Percentiles rank a stretch among this genome's conserved stretches.
phyloP scores from a whole-genome alignment of 257 asterid genomes.

The Solanum stenotomum region DNA sequence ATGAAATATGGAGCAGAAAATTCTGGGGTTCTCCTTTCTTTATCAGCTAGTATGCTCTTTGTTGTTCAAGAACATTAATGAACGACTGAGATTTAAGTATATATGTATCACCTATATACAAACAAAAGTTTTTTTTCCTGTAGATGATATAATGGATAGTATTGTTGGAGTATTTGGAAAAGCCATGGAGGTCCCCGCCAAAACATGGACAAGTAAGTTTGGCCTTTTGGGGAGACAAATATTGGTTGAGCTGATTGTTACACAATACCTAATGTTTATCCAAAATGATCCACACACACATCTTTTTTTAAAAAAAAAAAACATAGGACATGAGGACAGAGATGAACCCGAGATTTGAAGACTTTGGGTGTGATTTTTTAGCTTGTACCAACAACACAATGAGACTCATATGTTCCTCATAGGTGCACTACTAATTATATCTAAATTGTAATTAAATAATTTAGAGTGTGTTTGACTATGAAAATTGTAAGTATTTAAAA shows the following conservation, averaged over 20 bases:
- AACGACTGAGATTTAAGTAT: not conserved
- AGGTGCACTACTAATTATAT: too few species aligned
- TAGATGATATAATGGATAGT: not conserved
- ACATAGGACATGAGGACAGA: not conserved
- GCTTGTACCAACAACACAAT: too few species aligned
- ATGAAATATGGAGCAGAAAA: not conserved
- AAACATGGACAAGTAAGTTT: not conserved
- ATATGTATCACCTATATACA: not conserved
- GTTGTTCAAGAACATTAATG: not conserved
- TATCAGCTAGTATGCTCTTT: not conserved
- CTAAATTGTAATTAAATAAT: too few species aligned
- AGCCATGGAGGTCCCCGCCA: not conserved
- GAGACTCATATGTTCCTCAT: too few species aligned
- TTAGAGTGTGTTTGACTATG: too few species aligned
- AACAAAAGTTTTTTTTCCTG: not conserved
- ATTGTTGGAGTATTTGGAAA: not conserved
- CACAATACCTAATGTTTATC: not conserved
- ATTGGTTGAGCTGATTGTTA: not conserved
- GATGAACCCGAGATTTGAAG: too few species aligned
- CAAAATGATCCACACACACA: not conserved
- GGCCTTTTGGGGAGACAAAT: not conserved
- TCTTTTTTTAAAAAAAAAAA: too few species aligned
- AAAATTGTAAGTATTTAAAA: too few species aligned
- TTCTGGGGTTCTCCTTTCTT: not conserved
- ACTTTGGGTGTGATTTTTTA: accelerated